Base-by-base conservation (phyloP, 441 rosid species). In the Arabidopsis hybrid region DNA sequence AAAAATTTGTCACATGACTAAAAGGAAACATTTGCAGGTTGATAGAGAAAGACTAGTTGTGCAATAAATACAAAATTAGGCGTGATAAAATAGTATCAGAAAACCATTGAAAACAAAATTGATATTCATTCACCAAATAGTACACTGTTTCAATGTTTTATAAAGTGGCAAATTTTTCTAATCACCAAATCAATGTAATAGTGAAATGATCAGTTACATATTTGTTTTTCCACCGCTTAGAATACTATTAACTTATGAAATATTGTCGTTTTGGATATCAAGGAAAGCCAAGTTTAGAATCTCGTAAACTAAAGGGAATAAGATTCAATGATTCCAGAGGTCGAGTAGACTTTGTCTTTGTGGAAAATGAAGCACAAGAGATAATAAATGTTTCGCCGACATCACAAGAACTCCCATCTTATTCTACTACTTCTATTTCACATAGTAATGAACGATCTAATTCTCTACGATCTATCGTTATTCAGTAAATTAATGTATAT, bases 351-450 rank as follows among this genome's bases (percentile, higher is more conserved):
- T 50, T 50, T 50, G 13, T 50, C 56, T 18, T 50, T 9, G 31
- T 50, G 32, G 56, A 50, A 6, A 50, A 1, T 50, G 55, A 50
- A 50, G 55, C 55, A 50, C 13, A 18, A 50, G 12, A 9, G 12
- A 17, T 50, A 50, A 0, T 12, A 17, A 50, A 17, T 50, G 31
- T 49, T 17, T 49, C 29, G 8, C 0, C 29, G 53, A 49, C 53
- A 49, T 49, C 53, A 49, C 12, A 49, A 49, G 29, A 49, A 13
- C 52, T 47, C 16, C 56, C 56, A 50, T 50, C 56, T 50, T 50
- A 13, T 4, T 4, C 31, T 17, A 9, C 12, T 50, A 18, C 31
- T 8, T 18, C 6, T 8, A 50, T 3, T 3, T 0, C 56, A 4
- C 56, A 8, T 50, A 18, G 13, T 18, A 50, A 9, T 50, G 32